Base-by-base conservation (phyloP, 768 basidiomycete species). In the Mycena rebaudengoi region DNA sequence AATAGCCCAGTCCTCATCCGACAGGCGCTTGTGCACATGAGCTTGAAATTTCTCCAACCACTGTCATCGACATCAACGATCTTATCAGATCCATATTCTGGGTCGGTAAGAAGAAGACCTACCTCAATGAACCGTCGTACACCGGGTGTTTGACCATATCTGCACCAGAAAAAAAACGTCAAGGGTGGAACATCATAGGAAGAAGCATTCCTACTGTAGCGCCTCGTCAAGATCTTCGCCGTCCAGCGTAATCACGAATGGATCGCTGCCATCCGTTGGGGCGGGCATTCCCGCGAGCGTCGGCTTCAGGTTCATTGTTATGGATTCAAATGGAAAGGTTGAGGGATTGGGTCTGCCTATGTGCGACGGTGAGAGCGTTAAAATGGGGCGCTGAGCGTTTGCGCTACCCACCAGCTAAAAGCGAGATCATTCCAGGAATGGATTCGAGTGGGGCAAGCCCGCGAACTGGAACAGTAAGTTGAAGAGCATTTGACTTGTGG, bases 381-480 rank as follows among this genome's bases (percentile, higher is more conserved):
- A 5, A 35, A 18, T 21, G 14, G 7, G 16, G 7, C 13, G 1
- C 5, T 3, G 30, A 23, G 20, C n/a, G n/a, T n/a, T n/a, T n/a
- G n/a, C n/a, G n/a, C n/a, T n/a, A 37, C 59, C 8, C 20, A 64
- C 66, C 66, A 32, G 66, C 66, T 1, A 63, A 72, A 18, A 80
- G 65, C n/a, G 73, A 75, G 40, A 81, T 72, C 70, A 78, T 71
- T 35, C 79, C 80, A 0, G 83, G 82, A 10, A 67, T 62, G 48
- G 73, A 74, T 69, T 85, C 85, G 14, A 80, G 73, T 0, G 77
- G 79, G 68, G 83, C 76, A 25, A 85, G 71, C 1, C 80, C 80
- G 49, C 83, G 77, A 49, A 86, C 83, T 84, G 69, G 20, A 18
- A n/a, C 14, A n/a, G 21, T 11, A 18, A 25, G 50, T 12, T 23